Conservation (phyloP, 2,329 filamentous ascomycete species). For the Colletotrichum viniferum region DNA sequence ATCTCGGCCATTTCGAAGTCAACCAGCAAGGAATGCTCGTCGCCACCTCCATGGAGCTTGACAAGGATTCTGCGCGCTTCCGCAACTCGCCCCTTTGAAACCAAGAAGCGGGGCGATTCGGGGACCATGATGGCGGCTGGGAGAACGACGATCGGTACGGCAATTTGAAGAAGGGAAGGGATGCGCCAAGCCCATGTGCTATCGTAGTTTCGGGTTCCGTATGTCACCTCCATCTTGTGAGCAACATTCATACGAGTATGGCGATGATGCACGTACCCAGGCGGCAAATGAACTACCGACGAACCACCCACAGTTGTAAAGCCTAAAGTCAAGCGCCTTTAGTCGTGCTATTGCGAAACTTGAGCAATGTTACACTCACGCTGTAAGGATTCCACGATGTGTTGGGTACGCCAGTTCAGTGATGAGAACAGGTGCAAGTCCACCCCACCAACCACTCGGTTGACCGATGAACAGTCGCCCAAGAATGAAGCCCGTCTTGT, state of each 20-base stretch:
- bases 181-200: constrained; percentile 2
- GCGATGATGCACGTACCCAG: fast-evolving
- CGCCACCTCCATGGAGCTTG: constrained; percentile 45
- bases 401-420: constrained; percentile 48
- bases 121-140: constrained; percentile 26
- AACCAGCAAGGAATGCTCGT: constrained; percentile 42
- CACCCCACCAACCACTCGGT: constrained; percentile 34
- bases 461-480: constrained; percentile 40
- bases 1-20: constrained; percentile 6
- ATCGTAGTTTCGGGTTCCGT: neutral
- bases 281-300: neutral
- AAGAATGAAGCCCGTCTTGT: constrained; percentile 34
- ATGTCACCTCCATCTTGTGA: neutral
- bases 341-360: neutral
- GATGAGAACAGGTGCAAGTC: constrained; percentile 39
- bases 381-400: constrained; percentile 32
- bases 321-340: neutral
- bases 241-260: fast-evolving
- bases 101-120: constrained; percentile 18
- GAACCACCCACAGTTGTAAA: neutral
- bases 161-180: neutral
- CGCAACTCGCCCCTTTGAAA: neutral
- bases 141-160: neutral
- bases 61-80: constrained; percentile 40
- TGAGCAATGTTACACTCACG: constrained; percentile 24